A percentile compares a stretch with the other conserved stretches of the same genome.
Conservation (phyloP, 768 basidiomycete genomes). For the Steccherinum ochraceum region DNA sequence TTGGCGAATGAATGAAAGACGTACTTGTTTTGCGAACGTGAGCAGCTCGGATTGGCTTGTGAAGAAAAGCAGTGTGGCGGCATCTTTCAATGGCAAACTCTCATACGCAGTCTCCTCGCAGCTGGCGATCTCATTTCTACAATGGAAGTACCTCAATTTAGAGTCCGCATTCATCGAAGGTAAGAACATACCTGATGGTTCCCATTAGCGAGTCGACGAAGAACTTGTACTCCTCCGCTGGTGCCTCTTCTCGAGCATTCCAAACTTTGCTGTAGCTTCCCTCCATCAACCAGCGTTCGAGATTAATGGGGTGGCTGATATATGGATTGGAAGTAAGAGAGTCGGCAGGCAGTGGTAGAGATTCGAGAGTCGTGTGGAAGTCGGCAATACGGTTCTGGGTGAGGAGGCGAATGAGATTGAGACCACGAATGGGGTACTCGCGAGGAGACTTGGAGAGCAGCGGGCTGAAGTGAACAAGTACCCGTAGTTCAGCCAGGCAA, state of each 20-base stretch:
- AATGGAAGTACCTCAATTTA: neutral
- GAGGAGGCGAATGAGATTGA: slow-evolving; percentile 91
- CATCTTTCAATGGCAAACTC: slow-evolving; percentile 85
- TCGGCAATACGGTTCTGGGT: slow-evolving; percentile 95
- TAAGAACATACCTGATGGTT: slow-evolving; percentile 69
- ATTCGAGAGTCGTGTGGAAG: slow-evolving; percentile 95
- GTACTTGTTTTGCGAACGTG: slow-evolving; percentile 75
- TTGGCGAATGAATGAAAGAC: slow-evolving; percentile 15
- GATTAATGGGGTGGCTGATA: slow-evolving; percentile 81
- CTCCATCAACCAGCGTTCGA: slow-evolving; percentile 98
- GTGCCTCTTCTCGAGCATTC: slow-evolving; percentile 89
- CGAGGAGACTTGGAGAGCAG: slow-evolving; percentile 77
- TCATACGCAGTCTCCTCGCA: slow-evolving; percentile 94
- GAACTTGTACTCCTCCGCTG: slow-evolving; percentile 91
- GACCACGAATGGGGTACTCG: slow-evolving; percentile 84
- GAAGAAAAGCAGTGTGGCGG: slow-evolving; percentile 89
- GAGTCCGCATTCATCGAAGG: neutral
- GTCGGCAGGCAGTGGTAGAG: slow-evolving; percentile 67
- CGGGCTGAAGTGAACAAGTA: too few relatives aligned
- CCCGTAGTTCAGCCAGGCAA: slow-evolving; percentile 1
- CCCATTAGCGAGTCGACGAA: slow-evolving; percentile 92
- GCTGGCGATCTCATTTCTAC: slow-evolving; percentile 92
- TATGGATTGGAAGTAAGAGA: slow-evolving; percentile 62
- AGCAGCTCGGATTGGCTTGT: slow-evolving; percentile 72
- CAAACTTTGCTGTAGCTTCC: slow-evolving; percentile 98